Percentiles rank a stretch among this genome's conserved stretches.
Evolutionary conservation across 108 stramenopile genomes (phyloP).

Genomic region (Heterococcus sp.): DNA sequence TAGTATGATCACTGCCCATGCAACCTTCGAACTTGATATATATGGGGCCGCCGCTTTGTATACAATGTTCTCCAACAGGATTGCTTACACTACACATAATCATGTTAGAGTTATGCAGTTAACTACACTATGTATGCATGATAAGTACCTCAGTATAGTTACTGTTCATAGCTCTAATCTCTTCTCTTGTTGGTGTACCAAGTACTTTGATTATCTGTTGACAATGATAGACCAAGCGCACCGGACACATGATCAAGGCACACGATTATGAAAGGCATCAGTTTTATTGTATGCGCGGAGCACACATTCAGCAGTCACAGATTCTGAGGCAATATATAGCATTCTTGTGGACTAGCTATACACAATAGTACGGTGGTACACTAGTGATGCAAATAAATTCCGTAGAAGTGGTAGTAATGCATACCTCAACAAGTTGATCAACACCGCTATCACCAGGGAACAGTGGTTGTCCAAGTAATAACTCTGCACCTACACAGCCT

Average conservation of each 20-base stretch:
- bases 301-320: too few relatives aligned
- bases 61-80: too few relatives aligned
- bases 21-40: too few relatives aligned
- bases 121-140: too few relatives aligned
- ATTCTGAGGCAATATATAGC: background rate
- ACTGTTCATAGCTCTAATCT: slow-evolving; percentile 92
- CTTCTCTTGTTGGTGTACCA: slow-evolving; percentile 93
- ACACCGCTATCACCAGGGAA: slow-evolving; percentile 97
- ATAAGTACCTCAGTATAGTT: slow-evolving; percentile 77
- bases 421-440: slow-evolving; percentile 96
- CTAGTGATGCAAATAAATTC: background rate
- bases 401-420: slow-evolving; percentile 65
- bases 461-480: slow-evolving; percentile 90
- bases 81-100: too few relatives aligned
- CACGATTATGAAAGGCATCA: too few relatives aligned
- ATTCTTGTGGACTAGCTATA: background rate
- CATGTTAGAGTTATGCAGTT: too few relatives aligned
- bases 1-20: too few relatives aligned
- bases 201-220: slow-evolving; percentile 63
- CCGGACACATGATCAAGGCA: too few relatives aligned
- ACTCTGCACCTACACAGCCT: slow-evolving; percentile 95
- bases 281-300: too few relatives aligned
- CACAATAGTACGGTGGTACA: background rate
- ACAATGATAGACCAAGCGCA: too few relatives aligned
- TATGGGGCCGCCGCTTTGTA: too few relatives aligned